Conservation (phyloP, 257 asterid species). For the Solanum clarkiae region DNA sequence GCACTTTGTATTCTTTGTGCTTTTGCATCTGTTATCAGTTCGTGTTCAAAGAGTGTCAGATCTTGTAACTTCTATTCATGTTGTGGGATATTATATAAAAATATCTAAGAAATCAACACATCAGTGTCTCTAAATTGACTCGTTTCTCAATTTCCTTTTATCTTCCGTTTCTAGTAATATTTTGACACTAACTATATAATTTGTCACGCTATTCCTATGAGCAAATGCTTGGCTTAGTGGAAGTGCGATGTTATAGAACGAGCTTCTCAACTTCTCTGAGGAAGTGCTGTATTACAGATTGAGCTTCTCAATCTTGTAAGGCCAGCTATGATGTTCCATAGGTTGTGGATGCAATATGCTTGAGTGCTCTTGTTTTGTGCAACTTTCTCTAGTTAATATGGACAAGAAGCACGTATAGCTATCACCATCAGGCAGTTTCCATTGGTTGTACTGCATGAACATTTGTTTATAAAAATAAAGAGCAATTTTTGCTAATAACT, state of each 20-base stretch:
- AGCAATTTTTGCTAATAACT: not conserved
- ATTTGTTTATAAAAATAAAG: not conserved
- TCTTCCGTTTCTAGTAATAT: not conserved
- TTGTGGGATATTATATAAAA: conserved; percentile 9
- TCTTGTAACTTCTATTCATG: conserved; percentile 5
- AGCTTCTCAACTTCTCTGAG: not conserved
- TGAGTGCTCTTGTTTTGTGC: not conserved
- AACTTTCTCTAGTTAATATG: not conserved
- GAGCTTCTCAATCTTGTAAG: not conserved
- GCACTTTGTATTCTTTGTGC: not conserved
- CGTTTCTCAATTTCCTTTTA: not conserved
- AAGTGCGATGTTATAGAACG: not conserved
- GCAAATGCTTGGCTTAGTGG: not conserved
- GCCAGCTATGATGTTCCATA: not conserved
- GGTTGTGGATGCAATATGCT: not conserved
- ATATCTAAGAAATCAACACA: conserved; percentile 10
- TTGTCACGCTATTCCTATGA: not conserved
- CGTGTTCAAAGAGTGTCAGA: conserved; percentile 11
- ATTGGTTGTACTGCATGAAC: not conserved
- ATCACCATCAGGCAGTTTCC: not conserved
- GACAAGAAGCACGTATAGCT: not conserved
- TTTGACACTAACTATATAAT: not conserved
- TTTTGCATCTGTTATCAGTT: not conserved
- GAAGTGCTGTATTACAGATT: not conserved
- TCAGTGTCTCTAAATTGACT: conserved; percentile 3